Base-by-base conservation (phyloP, 2,329 filamentous ascomycete species). In the Pseudogymnoascus sp. region DNA sequence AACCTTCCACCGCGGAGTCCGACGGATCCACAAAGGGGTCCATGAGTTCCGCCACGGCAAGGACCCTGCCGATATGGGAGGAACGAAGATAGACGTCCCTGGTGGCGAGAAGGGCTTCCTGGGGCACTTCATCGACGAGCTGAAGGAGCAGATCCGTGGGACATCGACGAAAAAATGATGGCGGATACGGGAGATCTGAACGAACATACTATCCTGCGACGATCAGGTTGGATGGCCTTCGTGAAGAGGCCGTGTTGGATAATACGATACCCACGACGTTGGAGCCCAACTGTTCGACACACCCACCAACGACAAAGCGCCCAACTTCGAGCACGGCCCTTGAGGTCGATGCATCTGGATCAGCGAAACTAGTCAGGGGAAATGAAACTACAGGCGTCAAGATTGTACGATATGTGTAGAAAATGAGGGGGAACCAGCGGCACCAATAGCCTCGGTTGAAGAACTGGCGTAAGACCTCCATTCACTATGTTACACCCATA, bases 1-100 rank as follows among this genome's bases (percentile, higher is more conserved):
- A 2, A 71, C 76, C 37, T 86, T 85, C 75, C 83, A 85, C 68
- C 77, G 78, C 62, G 76, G 70, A 26, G 80, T 85, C 17, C 77
- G 80, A 23, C 77, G 77, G 63, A 76, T 81, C 11, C 82, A 84
- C 59, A 71, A 70, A 33, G 71, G 67, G 50, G 65, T 73, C 11
- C 70, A 73, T 11, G 72, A 74, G 62, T 68, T 81, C 13, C 72
- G 72, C 17, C 73, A 80, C 65, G 80, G 79, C 59, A 78, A 79
- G 50, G 79, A 82, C 64, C 77, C 73, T 10, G 76, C 75, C 67
- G 80, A 79, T 68, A 76, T 81, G 73, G 76, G 81, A 60, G 77
- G 76, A 37, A 79, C 76, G 33, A 78, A 78, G 26, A 74, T 81
- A 60, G 78, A 82, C 62, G 67, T 73, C 75, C 37, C 31, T 46